A percentile compares a stretch with the other conserved stretches of the same genome.
These are phyloP conservation scores for Smallanthus sonchifolius DNA, from an alignment of 129 eudicot species.

Conservation along the genomic window DNA sequence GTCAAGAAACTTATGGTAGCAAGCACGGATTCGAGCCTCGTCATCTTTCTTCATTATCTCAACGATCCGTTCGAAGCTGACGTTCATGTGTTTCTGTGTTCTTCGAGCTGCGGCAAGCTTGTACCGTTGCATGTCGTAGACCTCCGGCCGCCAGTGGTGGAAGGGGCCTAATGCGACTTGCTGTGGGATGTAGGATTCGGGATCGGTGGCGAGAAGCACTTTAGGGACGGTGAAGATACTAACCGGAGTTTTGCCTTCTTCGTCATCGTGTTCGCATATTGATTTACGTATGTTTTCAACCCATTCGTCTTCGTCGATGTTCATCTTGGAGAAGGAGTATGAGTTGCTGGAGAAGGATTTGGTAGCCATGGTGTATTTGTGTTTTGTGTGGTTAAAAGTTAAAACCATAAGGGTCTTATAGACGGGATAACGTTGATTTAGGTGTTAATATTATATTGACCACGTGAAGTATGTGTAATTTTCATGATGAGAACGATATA, in stretches of 20 bases:
- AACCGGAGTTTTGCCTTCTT: slow-evolving; percentile 28
- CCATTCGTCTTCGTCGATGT: slow-evolving; percentile 31
- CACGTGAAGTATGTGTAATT: not conserved
- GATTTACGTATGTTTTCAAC: slow-evolving; percentile 21
- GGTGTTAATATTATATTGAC: not conserved
- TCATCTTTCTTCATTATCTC: slow-evolving; percentile 12
- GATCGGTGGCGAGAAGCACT: slow-evolving; percentile 30
- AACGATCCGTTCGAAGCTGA: slow-evolving; percentile 26
- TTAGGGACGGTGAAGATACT: slow-evolving; percentile 50
- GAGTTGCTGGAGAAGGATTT: slow-evolving; percentile 13
- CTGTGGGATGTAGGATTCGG: slow-evolving; percentile 49
- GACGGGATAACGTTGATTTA: not conserved
- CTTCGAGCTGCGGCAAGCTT: slow-evolving; percentile 48
- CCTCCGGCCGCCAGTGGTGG: slow-evolving; percentile 44
- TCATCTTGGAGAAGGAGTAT: slow-evolving; percentile 20
- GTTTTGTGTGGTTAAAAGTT: not conserved
- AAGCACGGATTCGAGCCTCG: slow-evolving; percentile 39
- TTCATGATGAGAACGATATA: not conserved
- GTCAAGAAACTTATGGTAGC: slow-evolving; percentile 44
- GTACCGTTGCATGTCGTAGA: slow-evolving; percentile 51
- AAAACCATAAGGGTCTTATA: slow-evolving; percentile 1
- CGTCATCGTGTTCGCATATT: slow-evolving; percentile 17
- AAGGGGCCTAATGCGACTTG: slow-evolving; percentile 56
- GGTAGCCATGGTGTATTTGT: slow-evolving; percentile 8
- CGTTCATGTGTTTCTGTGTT: slow-evolving; percentile 9